phyloP scores from a whole-genome alignment of 2,329 filamentous ascomycete species.

The Epichloe gansuensis region DNA sequence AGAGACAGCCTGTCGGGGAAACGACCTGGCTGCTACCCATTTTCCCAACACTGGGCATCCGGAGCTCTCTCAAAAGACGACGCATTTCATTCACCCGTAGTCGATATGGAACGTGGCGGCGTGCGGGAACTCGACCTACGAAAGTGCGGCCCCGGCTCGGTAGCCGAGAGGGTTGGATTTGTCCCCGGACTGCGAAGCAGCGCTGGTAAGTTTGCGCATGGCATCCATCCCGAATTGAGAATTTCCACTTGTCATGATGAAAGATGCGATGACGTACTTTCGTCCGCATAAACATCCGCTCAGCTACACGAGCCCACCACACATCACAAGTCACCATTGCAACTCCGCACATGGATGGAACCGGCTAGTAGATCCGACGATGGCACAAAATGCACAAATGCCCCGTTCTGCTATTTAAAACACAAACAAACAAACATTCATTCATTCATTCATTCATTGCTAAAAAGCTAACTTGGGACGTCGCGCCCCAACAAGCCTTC shows the following conservation, averaged over 20 bases:
- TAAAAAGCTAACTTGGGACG: too few relatives aligned
- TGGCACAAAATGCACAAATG: too few relatives aligned
- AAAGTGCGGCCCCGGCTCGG: constrained; percentile 32
- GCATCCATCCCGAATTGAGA: not conserved
- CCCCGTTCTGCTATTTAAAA: too few relatives aligned
- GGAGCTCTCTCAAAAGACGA: not conserved
- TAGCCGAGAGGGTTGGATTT: constrained; percentile 42
- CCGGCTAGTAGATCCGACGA: too few relatives aligned
- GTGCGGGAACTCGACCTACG: constrained; percentile 40
- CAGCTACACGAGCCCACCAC: too few relatives aligned
- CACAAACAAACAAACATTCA: too few relatives aligned
- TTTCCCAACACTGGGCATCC: not conserved
- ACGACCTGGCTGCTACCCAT: too few relatives aligned
- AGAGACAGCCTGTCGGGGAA: too few relatives aligned
- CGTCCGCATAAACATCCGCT: not conserved
- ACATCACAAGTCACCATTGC: not conserved
- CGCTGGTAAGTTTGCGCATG: constrained; percentile 36
- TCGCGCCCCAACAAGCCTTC: constrained; percentile 45
- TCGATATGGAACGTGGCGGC: constrained; percentile 14
- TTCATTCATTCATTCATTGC: too few relatives aligned
- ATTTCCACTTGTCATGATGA: not conserved
- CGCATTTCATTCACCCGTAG: not conserved
- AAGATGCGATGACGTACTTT: not conserved
- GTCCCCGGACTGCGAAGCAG: constrained; percentile 48
- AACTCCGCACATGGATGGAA: not conserved